Evolutionary conservation across 2,329 filamentous ascomycete species (phyloP), one percentile per base, ranked within the genome.

Genomic region (Paecilomyces variotii): DNA sequence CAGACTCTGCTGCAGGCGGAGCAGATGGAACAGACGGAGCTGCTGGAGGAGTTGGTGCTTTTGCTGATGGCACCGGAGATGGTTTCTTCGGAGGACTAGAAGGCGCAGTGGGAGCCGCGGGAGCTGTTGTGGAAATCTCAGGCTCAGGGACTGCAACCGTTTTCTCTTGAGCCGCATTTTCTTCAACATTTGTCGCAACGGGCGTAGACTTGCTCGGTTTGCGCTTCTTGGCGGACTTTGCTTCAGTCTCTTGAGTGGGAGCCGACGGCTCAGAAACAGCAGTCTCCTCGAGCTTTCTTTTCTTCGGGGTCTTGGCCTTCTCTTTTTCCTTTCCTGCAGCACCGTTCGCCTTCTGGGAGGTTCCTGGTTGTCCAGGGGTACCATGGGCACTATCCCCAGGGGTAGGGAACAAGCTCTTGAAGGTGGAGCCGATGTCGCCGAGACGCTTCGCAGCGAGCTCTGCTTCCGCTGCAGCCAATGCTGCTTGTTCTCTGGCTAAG

Each of bases 271-370:
- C 68, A n/a, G 64, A 62, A 9, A 70, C 68, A 2, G 74, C 74
- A 24, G 74, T 74, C 30, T 78, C 72, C 54, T 85, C 82, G 49
- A 80, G 74, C 66, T 85, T 86, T 56, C 60, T 66, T 71, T 58
- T 64, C 59, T 64, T 70, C 30, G 65, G 59, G 24, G 63, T 60
- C 57, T 68, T 70, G 45, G 58, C 34, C 55, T 61, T 65, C 60
- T 63, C 54, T 54, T 58, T 66, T 57, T 61, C 61, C 58, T 64
- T 60, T 53, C 61, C 61, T 50, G 65, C 61, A 56, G 60, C 60
- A 59, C 60, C 63, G 55, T 69, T 70, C 58, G 68, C 64, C 53
- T 62, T 64, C 28, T 62, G 58, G 53, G 59, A 59, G 58, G 58
- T 59, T 60, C 61, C 65, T 34, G 58, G 66, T 62, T 52, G 64